A percentile compares a stretch with the other conserved stretches of the same genome.
Conservation (phyloP, 2,329 filamentous ascomycete genomes). For the Cercospora nicotianae region DNA sequence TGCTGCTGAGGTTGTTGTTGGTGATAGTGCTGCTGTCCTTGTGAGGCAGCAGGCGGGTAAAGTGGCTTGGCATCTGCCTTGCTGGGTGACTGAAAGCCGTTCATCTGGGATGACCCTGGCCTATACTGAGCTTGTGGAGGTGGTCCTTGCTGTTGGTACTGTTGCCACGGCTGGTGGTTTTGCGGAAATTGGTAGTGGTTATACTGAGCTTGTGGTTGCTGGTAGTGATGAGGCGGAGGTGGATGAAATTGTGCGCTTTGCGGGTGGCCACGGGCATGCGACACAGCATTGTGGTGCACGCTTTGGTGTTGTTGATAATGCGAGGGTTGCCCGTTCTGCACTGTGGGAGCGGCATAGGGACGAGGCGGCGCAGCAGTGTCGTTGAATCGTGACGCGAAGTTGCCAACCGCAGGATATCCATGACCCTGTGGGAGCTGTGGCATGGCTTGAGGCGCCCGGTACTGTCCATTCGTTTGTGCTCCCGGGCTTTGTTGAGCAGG, state of each 20-base stretch:
- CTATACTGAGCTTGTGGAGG: constrained; percentile 17
- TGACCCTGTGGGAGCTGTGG: constrained; percentile 44
- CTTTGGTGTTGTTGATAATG: constrained; percentile 37
- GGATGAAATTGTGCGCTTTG: constrained; percentile 18
- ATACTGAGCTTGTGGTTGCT: constrained; percentile 18
- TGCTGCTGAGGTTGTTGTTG: not conserved
- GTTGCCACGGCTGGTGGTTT: constrained; percentile 25
- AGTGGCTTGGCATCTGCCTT: constrained; percentile 27
- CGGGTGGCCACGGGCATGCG: constrained; percentile 32
- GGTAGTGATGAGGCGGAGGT: constrained; percentile 14
- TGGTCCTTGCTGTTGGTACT: constrained; percentile 15
- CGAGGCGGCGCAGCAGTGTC: constrained; percentile 29
- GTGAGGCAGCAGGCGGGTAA: constrained; percentile 7
- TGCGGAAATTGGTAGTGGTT: constrained; percentile 22
- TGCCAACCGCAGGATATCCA: constrained; percentile 33
- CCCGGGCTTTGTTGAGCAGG: constrained; percentile 26
- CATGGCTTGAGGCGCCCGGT: constrained; percentile 48
- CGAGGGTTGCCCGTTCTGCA: constrained; percentile 28
- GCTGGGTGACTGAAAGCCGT: constrained; percentile 35
- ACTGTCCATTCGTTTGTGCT: constrained; percentile 43
- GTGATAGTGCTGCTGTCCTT: constrained; percentile 8
- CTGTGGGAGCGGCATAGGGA: not conserved
- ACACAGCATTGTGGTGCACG: constrained; percentile 38
- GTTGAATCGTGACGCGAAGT: constrained; percentile 33
- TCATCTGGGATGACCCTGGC: constrained; percentile 32